These are phyloP conservation scores for Plasmodium gonderi DNA, from an alignment of 169 alveolate genomes.

Conservation along the genomic window DNA sequence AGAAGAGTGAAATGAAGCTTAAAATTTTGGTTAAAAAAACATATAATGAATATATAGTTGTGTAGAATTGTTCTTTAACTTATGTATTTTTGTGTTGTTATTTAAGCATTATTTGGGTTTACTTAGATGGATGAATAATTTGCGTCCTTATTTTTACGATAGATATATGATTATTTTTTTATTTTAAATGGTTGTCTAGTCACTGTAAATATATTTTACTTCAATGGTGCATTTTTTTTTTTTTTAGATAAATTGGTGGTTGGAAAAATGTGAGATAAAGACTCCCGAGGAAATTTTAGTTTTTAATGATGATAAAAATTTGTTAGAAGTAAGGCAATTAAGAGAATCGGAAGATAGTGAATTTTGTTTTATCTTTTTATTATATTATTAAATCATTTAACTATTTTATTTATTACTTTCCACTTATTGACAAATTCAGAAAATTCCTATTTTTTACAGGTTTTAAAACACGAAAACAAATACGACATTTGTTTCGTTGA, in stretches of 20 bases:
- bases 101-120: not conserved
- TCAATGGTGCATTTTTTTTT: no score
- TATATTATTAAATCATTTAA: not conserved
- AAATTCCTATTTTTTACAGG: slow-evolving; percentile 14
- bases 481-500: slow-evolving; percentile 70
- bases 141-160: not conserved
- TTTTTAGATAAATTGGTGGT: slow-evolving; percentile 74
- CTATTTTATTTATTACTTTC: not conserved
- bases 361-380: not conserved
- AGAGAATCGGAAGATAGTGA: not conserved
- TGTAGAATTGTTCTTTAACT: not conserved
- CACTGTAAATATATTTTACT: no score
- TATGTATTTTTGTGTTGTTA: not conserved
- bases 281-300: slow-evolving; percentile 50
- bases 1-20: slow-evolving; percentile 56
- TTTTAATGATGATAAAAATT: slow-evolving; percentile 58
- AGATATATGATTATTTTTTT: no score
- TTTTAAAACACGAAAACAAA: slow-evolving; percentile 41
- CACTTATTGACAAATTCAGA: not conserved
- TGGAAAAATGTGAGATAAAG: slow-evolving; percentile 39
- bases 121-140: not conserved
- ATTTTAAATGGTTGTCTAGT: no score
- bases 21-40: slow-evolving; percentile 56
- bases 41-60: not conserved
- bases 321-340: slow-evolving; percentile 30